Conservation (phyloP, 495 filamentous ascomycete genomes). For the Thermothielavioides terrestris region DNA sequence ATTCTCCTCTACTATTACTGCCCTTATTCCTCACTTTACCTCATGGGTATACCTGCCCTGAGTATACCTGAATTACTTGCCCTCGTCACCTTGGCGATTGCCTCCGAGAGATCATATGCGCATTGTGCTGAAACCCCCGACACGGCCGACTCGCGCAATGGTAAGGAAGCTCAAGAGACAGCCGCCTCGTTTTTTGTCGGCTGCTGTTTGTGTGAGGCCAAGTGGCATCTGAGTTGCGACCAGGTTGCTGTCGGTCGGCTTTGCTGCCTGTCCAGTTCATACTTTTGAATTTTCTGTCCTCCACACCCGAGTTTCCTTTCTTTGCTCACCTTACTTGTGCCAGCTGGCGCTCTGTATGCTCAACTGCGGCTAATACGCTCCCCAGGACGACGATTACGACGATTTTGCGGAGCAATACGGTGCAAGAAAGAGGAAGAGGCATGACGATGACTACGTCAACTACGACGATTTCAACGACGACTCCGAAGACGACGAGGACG, state of each 20-base stretch:
- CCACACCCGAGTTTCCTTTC: neutral
- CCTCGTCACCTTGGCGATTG: no score
- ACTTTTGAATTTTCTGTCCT: no score
- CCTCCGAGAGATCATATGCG: no score
- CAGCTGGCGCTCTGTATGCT: neutral
- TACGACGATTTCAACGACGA: conserved; percentile 26
- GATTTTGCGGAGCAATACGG: conserved; percentile 6
- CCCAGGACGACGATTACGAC: neutral
- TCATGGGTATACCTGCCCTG: no score
- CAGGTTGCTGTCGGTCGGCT: neutral
- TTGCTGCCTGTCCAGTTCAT: neutral
- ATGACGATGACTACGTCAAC: conserved; percentile 9
- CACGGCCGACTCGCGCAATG: no score
- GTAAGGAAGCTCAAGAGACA: no score
- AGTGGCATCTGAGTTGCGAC: neutral
- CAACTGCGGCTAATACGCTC: neutral
- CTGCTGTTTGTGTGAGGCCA: neutral
- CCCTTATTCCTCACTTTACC: no score
- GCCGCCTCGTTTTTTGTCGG: no score
- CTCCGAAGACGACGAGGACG: conserved; percentile 20
- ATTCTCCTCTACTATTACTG: no score
- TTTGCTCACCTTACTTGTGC: neutral
- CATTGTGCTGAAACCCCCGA: no score
- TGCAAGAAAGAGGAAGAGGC: conserved; percentile 18
- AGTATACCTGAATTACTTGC: no score